Percentiles rank a stretch among this genome's conserved stretches.
phyloP scores from a whole-genome alignment of 75 land plant genomes.

The Isoetes taiwanensis region DNA sequence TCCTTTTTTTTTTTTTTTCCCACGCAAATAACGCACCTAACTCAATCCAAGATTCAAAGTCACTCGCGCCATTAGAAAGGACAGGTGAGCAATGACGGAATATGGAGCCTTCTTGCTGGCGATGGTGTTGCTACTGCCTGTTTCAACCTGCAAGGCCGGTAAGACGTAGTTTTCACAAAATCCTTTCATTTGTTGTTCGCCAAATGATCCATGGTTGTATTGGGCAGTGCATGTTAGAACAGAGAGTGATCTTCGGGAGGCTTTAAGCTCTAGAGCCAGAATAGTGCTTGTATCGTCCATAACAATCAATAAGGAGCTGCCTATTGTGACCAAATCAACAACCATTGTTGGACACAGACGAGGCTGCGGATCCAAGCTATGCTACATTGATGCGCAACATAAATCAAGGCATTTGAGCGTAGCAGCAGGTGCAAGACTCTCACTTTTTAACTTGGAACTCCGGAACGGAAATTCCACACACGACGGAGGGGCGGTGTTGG shows the following conservation, averaged over 20 bases:
- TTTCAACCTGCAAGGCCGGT: too few relatives aligned
- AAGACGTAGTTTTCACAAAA: too few relatives aligned
- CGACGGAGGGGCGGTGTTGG: not conserved
- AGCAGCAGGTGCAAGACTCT: not conserved
- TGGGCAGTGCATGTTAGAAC: not conserved
- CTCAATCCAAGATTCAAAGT: too few relatives aligned
- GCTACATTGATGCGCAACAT: conserved; percentile 1
- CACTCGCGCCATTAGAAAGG: too few relatives aligned
- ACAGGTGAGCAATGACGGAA: too few relatives aligned
- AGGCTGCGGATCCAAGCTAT: not conserved
- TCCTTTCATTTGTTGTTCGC: too few relatives aligned
- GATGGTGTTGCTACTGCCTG: too few relatives aligned
- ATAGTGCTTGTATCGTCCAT: not conserved
- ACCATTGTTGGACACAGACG: not conserved
- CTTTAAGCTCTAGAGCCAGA: not conserved
- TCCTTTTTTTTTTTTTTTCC: too few relatives aligned
- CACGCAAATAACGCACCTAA: too few relatives aligned
- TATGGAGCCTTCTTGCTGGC: too few relatives aligned
- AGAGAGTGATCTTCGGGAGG: not conserved
- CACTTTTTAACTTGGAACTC: conserved; percentile 5
- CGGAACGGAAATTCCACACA: not conserved
- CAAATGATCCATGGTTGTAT: too few relatives aligned
- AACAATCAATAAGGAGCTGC: conserved; percentile 2
- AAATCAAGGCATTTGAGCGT: not conserved
- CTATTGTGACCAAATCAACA: not conserved